Percentiles rank a stretch among this genome's conserved stretches.
Evolutionary conservation across 140 eudicot genomes (phyloP).

Genomic region (Stevia rebaudiana): DNA sequence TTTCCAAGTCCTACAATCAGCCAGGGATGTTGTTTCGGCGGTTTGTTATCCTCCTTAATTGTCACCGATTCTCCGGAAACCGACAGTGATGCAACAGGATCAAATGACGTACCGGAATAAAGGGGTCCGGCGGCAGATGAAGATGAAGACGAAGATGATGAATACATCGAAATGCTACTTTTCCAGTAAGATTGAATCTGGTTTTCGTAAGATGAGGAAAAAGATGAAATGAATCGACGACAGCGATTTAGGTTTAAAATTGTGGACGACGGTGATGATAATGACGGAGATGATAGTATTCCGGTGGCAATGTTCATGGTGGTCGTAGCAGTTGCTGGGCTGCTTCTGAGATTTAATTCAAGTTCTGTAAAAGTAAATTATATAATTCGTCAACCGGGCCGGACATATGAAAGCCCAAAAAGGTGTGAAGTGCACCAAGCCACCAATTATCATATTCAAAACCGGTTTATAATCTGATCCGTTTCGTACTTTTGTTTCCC

Average conservation of each 20-base stretch:
- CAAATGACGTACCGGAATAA: background rate
- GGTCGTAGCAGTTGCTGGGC: conserved; percentile 17
- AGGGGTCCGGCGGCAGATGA: conserved; percentile 11
- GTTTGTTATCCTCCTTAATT: conserved; percentile 24
- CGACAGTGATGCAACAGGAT: conserved; percentile 9
- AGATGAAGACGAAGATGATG: conserved; percentile 19
- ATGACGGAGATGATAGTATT: conserved; percentile 15
- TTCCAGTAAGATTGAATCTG: conserved; percentile 8
- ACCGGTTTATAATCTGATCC: background rate
- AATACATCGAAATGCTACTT: conserved; percentile 9
- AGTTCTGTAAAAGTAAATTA: background rate
- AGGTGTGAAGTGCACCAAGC: background rate
- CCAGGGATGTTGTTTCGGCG: conserved; percentile 65
- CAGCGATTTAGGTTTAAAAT: conserved; percentile 5
- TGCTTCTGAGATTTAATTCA: background rate
- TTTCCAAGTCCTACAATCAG: conserved; percentile 93
- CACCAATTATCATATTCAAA: background rate
- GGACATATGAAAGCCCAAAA: background rate
- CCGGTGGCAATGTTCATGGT: conserved; percentile 29
- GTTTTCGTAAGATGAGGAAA: conserved; percentile 19
- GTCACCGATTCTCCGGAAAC: conserved; percentile 11
- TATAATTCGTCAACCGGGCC: background rate
- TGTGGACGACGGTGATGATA: conserved; percentile 19
- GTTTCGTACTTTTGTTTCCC: too few species aligned
- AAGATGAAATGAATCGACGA: conserved; percentile 18